Evolutionary conservation across 257 asterid genomes (phyloP).

Genomic region (Solanum sejunctum): DNA sequence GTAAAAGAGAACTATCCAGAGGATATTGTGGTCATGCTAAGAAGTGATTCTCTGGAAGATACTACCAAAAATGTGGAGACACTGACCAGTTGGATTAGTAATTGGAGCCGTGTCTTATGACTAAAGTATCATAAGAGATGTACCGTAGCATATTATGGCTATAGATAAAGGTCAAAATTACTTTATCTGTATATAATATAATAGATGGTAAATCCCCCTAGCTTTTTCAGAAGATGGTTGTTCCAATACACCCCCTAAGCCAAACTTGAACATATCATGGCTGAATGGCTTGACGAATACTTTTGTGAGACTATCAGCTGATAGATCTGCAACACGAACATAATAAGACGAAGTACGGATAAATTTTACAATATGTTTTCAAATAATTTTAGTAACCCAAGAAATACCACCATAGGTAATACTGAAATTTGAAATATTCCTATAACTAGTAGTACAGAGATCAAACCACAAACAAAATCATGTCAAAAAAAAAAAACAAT

Average conservation of each 20-base stretch:
- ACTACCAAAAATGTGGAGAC: background rate
- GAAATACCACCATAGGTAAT: background rate
- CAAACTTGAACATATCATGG: too few relatives aligned
- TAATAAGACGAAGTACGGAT: too few relatives aligned
- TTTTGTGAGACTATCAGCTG: too few relatives aligned
- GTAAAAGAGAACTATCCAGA: background rate
- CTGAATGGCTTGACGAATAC: too few relatives aligned
- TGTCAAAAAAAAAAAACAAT: background rate
- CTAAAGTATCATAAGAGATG: background rate
- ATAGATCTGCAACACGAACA: too few relatives aligned
- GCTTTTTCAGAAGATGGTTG: too few relatives aligned
- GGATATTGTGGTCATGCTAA: background rate
- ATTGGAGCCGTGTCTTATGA: background rate
- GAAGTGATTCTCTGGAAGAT: background rate
- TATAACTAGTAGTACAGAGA: background rate
- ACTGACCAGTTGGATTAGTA: background rate
- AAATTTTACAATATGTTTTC: background rate
- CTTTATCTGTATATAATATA: background rate
- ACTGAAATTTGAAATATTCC: background rate
- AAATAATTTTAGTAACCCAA: background rate
- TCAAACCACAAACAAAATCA: background rate
- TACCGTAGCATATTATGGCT: background rate
- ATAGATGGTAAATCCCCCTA: background rate
- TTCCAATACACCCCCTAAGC: too few relatives aligned
- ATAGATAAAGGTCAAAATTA: background rate